Percentiles rank a stretch among this genome's conserved stretches.
Evolutionary conservation across 2,329 filamentous ascomycete genomes (phyloP).

Genomic region (Hymenoscyphus linearis): DNA sequence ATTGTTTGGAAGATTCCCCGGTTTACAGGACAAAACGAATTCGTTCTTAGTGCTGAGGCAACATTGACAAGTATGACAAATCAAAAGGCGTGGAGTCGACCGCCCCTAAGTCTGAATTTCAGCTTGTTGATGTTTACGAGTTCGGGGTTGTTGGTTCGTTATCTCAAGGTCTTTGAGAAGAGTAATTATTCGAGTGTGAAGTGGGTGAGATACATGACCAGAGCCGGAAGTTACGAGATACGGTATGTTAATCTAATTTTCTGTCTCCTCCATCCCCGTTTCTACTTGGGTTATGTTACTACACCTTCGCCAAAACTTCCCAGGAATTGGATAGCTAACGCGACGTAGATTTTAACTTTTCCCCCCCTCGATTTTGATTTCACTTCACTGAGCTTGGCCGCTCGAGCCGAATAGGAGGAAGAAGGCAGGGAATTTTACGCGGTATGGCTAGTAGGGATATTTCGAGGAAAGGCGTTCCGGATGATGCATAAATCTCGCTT

Average conservation of each 20-base stretch:
- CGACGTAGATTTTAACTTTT: not conserved
- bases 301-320: not conserved
- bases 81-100: conserved; percentile 93
- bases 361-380: not conserved
- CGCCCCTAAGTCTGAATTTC: conserved; percentile 87
- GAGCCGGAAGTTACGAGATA: conserved; percentile 96
- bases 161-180: conserved; percentile 99
- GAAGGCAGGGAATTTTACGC: not conserved
- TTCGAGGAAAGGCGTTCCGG: not conserved
- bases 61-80: conserved; percentile 95
- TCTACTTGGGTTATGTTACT: not conserved
- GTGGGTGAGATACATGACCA: conserved; percentile 99
- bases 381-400: not conserved
- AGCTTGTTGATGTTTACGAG: conserved; percentile 97
- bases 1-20: conserved; percentile 98
- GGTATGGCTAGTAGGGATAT: not conserved
- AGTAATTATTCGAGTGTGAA: conserved; percentile 98
- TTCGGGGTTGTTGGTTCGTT: conserved; percentile 83
- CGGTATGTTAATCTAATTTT: conserved; percentile 46
- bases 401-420: not conserved
- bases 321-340: not conserved
- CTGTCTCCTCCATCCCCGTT: not conserved
- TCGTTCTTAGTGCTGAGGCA: conserved; percentile 88
- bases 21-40: conserved; percentile 98
- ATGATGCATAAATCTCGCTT: not conserved